Base-by-base conservation (phyloP, 225 moss, liverwort and hornwort species). In the Neckera pumila region DNA sequence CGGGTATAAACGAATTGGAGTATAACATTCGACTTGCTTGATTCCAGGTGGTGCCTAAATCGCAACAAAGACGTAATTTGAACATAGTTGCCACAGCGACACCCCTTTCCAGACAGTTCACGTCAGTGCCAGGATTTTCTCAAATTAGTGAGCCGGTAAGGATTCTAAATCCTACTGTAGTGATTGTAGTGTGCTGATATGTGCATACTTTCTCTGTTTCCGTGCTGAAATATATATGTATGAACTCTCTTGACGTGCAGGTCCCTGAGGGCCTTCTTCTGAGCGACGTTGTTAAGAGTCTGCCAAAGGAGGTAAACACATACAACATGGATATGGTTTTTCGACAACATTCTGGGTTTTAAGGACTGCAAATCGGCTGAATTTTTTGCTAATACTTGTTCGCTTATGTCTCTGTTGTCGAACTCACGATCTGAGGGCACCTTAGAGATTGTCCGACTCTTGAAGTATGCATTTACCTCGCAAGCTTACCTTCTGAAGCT, bases 61-160 rank as follows among this genome's bases (percentile, higher is more conserved):
- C 30, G 40, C 60, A 85, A 66, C 82, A 31, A 27, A 82, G 83
- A 83, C 72, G 92, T 17, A 86, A 84, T 70, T 45, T 92, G 54
- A 76, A 67, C 74, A 85, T 90, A 31, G 92, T 85, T 40, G 96
- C 96, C 21, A 93, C 94, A 42, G 93, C 97, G 16, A 82, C 88
- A 30, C 95, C 94, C 15, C 88, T 93, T 43, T 91, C 91, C 53
- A 90, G 86, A 43, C 93, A 93, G 56, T 91, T 90, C 83, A 91
- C 93, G 58, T 87, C 90, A 18, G 88, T 95, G 80, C 96, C 97
- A 56, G 97, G 97, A 47, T 97, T 97, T 64, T 94, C 93, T 54
- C 97, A 97, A 84, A 88, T 95, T 76, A 93, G 90, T 28, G 95
- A 97, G 74, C 93, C 96, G 86, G 95, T 96, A 91, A 78, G 94